These are phyloP conservation scores for Colletotrichum sojae DNA, from an alignment of 2,329 filamentous ascomycete species.

Conservation along the genomic window DNA sequence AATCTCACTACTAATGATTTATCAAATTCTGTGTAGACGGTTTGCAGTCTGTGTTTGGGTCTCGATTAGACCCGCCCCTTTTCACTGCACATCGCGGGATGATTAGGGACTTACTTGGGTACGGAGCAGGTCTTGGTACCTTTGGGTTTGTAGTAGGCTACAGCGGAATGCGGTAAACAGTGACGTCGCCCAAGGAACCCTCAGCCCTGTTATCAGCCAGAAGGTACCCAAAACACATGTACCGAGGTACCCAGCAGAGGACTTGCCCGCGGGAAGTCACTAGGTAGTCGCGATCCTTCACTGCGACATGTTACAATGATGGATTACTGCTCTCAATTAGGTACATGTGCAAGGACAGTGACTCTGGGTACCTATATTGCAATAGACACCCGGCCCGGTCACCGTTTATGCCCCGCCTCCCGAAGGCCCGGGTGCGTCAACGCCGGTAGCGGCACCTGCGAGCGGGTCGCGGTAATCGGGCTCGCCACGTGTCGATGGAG, in stretches of 20 bases:
- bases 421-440: slow-evolving; percentile 9
- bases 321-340: neutral
- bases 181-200: slow-evolving; percentile 9
- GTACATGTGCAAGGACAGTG: neutral
- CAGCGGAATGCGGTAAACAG: neutral
- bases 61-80: neutral
- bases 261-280: neutral
- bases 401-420: slow-evolving; percentile 5
- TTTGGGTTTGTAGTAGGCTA: neutral
- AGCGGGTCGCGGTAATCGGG: slow-evolving; percentile 24
- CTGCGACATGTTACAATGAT: neutral
- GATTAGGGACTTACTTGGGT: no score
- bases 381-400: neutral
- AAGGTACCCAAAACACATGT: neutral
- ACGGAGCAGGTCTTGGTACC: no score
- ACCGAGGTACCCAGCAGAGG: neutral
- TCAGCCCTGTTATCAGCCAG: neutral
- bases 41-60: neutral
- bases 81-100: neutral
- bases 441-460: slow-evolving; percentile 7
- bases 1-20: slow-evolving; percentile 10
- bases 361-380: neutral
- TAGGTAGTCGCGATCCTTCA: neutral
- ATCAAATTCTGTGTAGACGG: slow-evolving; percentile 7
- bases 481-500: slow-evolving; percentile 31